Evolutionary conservation across 2,329 filamentous ascomycete genomes (phyloP).

Genomic region (Coccinonectria pachysandricola): DNA sequence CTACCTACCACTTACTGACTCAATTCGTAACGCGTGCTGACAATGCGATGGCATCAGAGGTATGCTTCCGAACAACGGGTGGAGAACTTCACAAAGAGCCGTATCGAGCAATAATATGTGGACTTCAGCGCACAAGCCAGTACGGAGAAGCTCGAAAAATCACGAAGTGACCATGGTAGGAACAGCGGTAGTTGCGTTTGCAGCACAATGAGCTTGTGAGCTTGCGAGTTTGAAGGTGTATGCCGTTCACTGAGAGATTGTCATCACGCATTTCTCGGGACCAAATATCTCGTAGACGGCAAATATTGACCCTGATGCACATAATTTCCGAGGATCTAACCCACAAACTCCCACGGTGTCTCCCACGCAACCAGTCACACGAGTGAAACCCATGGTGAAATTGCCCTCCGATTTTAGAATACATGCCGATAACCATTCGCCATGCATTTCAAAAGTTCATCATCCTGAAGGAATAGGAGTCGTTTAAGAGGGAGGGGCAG

Average conservation of each 20-base stretch:
- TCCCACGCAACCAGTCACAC: conserved; percentile 30
- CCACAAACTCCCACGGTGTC: conserved; percentile 37
- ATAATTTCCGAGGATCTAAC: conserved; percentile 39
- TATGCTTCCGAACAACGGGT: too few species aligned
- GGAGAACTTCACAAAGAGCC: too few species aligned
- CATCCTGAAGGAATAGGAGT: conserved; percentile 30
- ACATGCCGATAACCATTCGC: conserved; percentile 36
- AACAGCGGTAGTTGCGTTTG: too few species aligned
- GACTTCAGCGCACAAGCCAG: too few species aligned
- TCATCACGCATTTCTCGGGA: conserved; percentile 20
- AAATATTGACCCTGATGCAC: conserved; percentile 36
- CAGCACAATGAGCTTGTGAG: too few species aligned
- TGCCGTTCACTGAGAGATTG: conserved; percentile 15
- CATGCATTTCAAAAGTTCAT: conserved; percentile 35
- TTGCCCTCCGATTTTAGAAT: conserved; percentile 36
- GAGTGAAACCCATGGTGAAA: conserved; percentile 29
- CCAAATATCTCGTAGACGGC: conserved; percentile 25
- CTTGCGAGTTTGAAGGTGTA: too few species aligned
- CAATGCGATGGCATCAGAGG: too few species aligned
- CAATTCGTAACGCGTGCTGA: too few species aligned
- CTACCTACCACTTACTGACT: too few species aligned
- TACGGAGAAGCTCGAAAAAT: too few species aligned
- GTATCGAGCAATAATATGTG: too few species aligned
- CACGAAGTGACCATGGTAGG: too few species aligned
- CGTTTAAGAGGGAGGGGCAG: conserved; percentile 56